These are phyloP conservation scores for Calophaca sinica DNA, from an alignment of 306 rosid genomes.

Conservation along the genomic window DNA sequence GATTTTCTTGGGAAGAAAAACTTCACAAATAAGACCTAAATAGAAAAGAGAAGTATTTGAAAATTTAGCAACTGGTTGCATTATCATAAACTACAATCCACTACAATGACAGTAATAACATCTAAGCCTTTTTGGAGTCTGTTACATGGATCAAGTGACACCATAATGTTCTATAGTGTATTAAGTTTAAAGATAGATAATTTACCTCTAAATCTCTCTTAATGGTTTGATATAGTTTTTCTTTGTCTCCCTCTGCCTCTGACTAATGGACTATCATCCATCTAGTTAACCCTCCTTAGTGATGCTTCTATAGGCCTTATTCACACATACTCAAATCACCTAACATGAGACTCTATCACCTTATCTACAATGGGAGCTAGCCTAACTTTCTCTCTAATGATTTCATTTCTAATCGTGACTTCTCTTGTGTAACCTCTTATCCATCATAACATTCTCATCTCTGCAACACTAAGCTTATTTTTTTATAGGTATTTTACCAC, in stretches of 20 bases:
- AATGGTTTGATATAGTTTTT: background rate
- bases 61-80: constrained; percentile 10
- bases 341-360: background rate
- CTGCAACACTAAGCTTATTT: background rate
- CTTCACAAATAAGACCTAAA: constrained; percentile 1
- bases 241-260: constrained; percentile 10
- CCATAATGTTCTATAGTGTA: background rate
- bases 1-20: constrained; percentile 2
- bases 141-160: constrained; percentile 1
- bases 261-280: constrained; percentile 12
- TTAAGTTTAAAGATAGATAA: background rate
- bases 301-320: constrained; percentile 3
- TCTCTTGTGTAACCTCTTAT: background rate
- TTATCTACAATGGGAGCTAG: background rate
- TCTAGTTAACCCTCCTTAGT: background rate
- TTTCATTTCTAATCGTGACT: background rate
- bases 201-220: constrained; percentile 10
- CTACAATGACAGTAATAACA: background rate
- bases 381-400: constrained; percentile 12
- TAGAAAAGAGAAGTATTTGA: constrained; percentile 15
- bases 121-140: background rate
- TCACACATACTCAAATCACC: constrained; percentile 3
- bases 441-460: background rate
- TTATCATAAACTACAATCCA: constrained; percentile 26
- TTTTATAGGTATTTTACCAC: background rate